Percentiles rank a stretch among this genome's conserved stretches.
Evolutionary conservation across 352 stramenopile species (phyloP).

Genomic region (Phytopythium ostracodes): DNA sequence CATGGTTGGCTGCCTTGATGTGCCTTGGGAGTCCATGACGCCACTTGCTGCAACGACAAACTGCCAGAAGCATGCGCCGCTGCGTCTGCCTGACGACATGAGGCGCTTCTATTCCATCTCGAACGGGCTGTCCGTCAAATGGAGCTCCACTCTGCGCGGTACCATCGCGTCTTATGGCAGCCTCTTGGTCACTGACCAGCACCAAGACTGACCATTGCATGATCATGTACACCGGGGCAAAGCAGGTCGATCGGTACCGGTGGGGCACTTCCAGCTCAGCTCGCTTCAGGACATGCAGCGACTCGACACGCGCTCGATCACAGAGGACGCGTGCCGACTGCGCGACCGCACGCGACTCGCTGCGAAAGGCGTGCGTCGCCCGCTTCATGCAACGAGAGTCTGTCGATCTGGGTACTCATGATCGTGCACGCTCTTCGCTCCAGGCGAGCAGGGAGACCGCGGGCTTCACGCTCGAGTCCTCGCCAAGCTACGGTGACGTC

Average conservation of each 20-base stretch:
- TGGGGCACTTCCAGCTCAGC: slow-evolving; percentile 65
- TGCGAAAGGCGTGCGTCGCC: neutral
- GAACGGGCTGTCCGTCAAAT: slow-evolving; percentile 72
- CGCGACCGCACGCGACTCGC: slow-evolving; percentile 34
- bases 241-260: slow-evolving; percentile 35
- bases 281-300: slow-evolving; percentile 56
- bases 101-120: slow-evolving; percentile 62
- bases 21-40: neutral
- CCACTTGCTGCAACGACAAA: neutral
- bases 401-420: too few species aligned
- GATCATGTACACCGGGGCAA: neutral
- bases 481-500: slow-evolving; percentile 53
- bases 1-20: too few species aligned
- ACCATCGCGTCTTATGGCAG: neutral
- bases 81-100: slow-evolving; percentile 53
- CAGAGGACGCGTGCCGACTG: slow-evolving; percentile 24
- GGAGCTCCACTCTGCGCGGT: slow-evolving; percentile 58
- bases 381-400: neutral
- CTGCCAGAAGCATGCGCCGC: slow-evolving; percentile 51
- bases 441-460: slow-evolving; percentile 18
- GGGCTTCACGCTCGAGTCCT: slow-evolving; percentile 53
- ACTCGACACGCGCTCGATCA: slow-evolving; percentile 28
- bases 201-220: neutral
- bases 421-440: too few species aligned
- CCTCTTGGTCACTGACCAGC: neutral